Evolutionary conservation across 2,329 filamentous ascomycete species (phyloP).

Genomic region (Paraphoma sp.): DNA sequence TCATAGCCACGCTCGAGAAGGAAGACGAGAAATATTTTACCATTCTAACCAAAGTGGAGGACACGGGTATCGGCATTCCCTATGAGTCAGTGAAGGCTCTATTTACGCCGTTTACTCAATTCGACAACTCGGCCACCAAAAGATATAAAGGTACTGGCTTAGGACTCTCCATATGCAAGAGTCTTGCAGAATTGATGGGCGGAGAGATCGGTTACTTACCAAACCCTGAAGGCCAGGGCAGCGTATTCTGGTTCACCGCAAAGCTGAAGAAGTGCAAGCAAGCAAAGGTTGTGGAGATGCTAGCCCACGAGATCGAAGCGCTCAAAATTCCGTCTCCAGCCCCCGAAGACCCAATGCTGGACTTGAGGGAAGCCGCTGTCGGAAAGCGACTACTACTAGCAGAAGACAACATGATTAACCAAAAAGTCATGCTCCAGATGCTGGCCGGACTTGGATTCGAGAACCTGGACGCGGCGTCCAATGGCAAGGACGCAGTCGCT

Average conservation of each 20-base stretch:
- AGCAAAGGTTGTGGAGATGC: constrained; percentile 14
- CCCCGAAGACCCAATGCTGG: constrained; percentile 20
- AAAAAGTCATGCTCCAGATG: constrained; percentile 57
- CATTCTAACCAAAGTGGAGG: constrained; percentile 60
- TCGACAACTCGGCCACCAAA: constrained; percentile 61
- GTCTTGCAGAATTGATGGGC: constrained; percentile 63
- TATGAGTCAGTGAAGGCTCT: constrained; percentile 54
- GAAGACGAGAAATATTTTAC: constrained; percentile 54
- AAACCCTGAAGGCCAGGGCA: constrained; percentile 57
- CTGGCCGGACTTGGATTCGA: constrained; percentile 45
- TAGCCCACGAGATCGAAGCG: constrained; percentile 17
- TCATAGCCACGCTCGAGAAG: constrained; percentile 50
- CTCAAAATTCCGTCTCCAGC: constrained; percentile 13
- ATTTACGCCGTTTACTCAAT: constrained; percentile 64
- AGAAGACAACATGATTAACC: constrained; percentile 58
- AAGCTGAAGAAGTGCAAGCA: constrained; percentile 40
- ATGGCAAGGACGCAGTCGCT: constrained; percentile 53
- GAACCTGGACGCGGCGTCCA: constrained; percentile 46
- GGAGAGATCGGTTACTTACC: constrained; percentile 58
- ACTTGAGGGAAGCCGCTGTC: constrained; percentile 26
- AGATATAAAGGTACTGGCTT: constrained; percentile 64
- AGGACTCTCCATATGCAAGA: constrained; percentile 65
- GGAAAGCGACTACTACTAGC: constrained; percentile 49
- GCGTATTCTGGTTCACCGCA: constrained; percentile 60
- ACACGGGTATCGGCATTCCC: constrained; percentile 63